These are phyloP conservation scores for Corymbia maculata DNA, from an alignment of 345 rosid species.

Conservation along the genomic window DNA sequence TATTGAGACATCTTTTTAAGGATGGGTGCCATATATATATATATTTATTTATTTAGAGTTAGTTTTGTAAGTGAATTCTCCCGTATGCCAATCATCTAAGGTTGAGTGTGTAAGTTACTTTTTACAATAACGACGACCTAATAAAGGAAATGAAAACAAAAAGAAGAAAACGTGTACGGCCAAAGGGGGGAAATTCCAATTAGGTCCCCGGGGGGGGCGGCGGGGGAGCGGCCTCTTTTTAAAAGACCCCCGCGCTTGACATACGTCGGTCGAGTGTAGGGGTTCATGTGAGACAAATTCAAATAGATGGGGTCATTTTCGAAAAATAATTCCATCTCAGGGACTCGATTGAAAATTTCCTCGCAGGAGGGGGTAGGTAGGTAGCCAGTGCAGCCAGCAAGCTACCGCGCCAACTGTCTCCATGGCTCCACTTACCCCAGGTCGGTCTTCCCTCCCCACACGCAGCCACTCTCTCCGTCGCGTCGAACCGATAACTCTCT, in stretches of 20 bases:
- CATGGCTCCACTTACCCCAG: background rate
- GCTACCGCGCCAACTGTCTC: background rate
- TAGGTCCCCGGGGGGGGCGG: too few species aligned
- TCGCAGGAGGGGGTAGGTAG: background rate
- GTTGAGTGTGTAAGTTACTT: background rate
- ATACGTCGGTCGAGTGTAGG: background rate
- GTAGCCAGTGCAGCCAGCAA: background rate
- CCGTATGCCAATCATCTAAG: background rate
- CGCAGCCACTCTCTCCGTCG: background rate
- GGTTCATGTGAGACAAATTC: background rate
- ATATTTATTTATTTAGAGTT: background rate
- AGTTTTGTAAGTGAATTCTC: background rate
- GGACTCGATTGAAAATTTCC: background rate
- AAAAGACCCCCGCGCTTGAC: background rate
- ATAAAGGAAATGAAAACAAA: background rate
- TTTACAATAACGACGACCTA: background rate
- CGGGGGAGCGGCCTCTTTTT: background rate
- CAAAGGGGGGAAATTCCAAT: background rate
- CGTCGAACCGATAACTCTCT: background rate
- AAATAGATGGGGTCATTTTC: background rate
- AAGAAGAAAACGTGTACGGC: background rate
- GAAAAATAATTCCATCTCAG: background rate
- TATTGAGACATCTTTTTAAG: background rate
- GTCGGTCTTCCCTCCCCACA: background rate
- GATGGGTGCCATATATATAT: background rate